Percentiles rank a stretch among this genome's conserved stretches.
Evolutionary conservation across 1,139 yeast species (phyloP).

Genomic region (Candida sp.): DNA sequence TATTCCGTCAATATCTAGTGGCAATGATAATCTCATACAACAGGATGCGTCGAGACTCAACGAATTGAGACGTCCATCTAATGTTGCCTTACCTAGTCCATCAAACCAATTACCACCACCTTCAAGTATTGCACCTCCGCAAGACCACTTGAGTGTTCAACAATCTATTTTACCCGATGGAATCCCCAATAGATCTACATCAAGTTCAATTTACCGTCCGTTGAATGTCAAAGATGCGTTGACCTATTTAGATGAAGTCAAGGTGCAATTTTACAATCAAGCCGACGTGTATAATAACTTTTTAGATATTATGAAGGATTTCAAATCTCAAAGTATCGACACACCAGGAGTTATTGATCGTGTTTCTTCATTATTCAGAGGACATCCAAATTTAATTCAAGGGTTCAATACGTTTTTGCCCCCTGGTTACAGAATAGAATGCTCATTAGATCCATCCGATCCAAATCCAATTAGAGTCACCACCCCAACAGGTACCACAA

Average conservation of each 20-base stretch:
- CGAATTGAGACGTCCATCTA: constrained; percentile 25
- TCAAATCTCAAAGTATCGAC: constrained; percentile 92
- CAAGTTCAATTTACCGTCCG: constrained; percentile 68
- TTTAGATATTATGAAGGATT: constrained; percentile 97
- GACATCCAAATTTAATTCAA: constrained; percentile 90
- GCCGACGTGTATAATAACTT: constrained; percentile 97
- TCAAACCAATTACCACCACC: constrained; percentile 11
- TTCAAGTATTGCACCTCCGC: constrained; percentile 7
- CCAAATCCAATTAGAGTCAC: constrained; percentile 93
- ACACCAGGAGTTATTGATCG: constrained; percentile 98
- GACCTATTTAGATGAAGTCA: constrained; percentile 93
- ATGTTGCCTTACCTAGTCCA: constrained; percentile 14
- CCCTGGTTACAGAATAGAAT: constrained; percentile 93
- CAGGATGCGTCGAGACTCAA: constrained; percentile 20
- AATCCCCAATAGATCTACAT: constrained; percentile 40
- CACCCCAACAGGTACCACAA: constrained; percentile 90
- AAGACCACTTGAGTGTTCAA: constrained; percentile 5
- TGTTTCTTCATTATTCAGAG: constrained; percentile 85
- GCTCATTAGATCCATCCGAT: constrained; percentile 85
- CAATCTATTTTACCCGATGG: constrained; percentile 28
- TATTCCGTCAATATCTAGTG: constrained; percentile 44
- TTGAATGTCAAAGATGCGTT: constrained; percentile 95
- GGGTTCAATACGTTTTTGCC: constrained; percentile 98
- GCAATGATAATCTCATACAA: constrained; percentile 12
- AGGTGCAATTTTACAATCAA: constrained; percentile 85